Percentiles rank a stretch among this genome's conserved stretches.
These are phyloP conservation scores for Cryptococcus depauperatus DNA, from an alignment of 1,284 basidiomycete species.

Conservation along the genomic window DNA sequence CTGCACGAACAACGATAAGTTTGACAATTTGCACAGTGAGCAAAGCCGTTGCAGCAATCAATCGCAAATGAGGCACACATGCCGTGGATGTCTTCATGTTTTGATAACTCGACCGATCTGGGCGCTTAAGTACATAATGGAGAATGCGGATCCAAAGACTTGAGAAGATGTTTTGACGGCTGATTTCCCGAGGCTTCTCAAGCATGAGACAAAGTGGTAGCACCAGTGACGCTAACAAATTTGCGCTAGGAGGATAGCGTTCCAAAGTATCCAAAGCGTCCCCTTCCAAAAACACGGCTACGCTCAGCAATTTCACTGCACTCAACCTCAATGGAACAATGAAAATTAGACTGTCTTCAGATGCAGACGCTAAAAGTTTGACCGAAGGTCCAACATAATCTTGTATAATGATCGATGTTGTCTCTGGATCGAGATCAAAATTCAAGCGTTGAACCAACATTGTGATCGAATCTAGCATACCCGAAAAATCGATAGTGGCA, in stretches of 20 bases:
- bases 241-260: slow-evolving; percentile 52
- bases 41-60: slow-evolving; percentile 31
- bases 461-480: slow-evolving; percentile 54
- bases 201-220: slow-evolving; percentile 57
- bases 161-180: slow-evolving; percentile 47
- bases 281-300: slow-evolving; percentile 52
- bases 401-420: slow-evolving; percentile 53
- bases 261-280: slow-evolving; percentile 57
- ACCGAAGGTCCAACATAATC: slow-evolving; percentile 57
- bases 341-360: slow-evolving; percentile 52
- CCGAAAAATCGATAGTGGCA: slow-evolving; percentile 55
- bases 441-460: slow-evolving; percentile 49
- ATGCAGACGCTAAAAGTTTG: slow-evolving; percentile 50
- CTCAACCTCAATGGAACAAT: slow-evolving; percentile 49
- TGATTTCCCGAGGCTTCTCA: slow-evolving; percentile 51
- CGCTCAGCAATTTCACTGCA: slow-evolving; percentile 53
- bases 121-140: slow-evolving; percentile 50
- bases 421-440: slow-evolving; percentile 52
- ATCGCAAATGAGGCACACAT: not conserved
- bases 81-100: not conserved
- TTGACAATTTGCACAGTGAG: slow-evolving; percentile 63
- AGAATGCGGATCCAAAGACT: slow-evolving; percentile 60
- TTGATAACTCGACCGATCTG: slow-evolving; percentile 27
- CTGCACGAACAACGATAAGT: slow-evolving; percentile 56
- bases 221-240: slow-evolving; percentile 52